These are phyloP conservation scores for Pichia sp. DNA, from an alignment of 1,139 yeast genomes.

Conservation along the genomic window DNA sequence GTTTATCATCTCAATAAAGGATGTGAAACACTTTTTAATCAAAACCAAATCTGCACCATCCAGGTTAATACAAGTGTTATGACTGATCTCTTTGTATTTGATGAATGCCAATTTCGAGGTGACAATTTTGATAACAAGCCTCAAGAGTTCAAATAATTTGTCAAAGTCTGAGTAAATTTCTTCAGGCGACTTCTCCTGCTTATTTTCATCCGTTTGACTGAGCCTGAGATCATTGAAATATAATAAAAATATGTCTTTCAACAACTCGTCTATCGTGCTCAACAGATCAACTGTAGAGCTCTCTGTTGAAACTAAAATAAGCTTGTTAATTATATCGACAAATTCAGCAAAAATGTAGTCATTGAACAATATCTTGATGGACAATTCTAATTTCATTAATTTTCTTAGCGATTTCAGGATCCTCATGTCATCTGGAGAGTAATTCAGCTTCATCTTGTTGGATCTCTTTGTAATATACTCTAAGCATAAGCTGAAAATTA, in stretches of 20 bases:
- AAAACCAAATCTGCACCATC: slow-evolving; percentile 37
- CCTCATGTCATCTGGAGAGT: slow-evolving; percentile 25
- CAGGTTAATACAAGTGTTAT: slow-evolving; percentile 24
- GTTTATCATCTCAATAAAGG: slow-evolving; percentile 57
- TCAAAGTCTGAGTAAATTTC: slow-evolving; percentile 59
- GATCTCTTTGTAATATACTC: slow-evolving; percentile 58
- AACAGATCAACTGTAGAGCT: slow-evolving; percentile 38
- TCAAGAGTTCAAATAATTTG: slow-evolving; percentile 72
- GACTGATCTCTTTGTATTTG: slow-evolving; percentile 39
- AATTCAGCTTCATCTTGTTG: slow-evolving; percentile 19
- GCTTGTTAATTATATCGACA: slow-evolving; percentile 69
- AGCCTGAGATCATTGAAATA: slow-evolving; percentile 32
- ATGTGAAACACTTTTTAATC: slow-evolving; percentile 51
- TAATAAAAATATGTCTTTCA: slow-evolving; percentile 44
- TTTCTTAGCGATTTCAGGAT: slow-evolving; percentile 45
- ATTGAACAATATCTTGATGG: slow-evolving; percentile 58
- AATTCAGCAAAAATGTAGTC: slow-evolving; percentile 73
- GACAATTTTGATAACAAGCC: slow-evolving; percentile 67
- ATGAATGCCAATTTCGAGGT: slow-evolving; percentile 59
- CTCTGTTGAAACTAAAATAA: slow-evolving; percentile 56
- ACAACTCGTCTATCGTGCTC: slow-evolving; percentile 44
- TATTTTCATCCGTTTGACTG: slow-evolving; percentile 20
- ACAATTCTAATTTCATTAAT: slow-evolving; percentile 52
- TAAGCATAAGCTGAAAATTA: slow-evolving; percentile 78
- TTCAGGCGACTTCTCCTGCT: slow-evolving; percentile 18